Base-by-base conservation (phyloP, 2,329 filamentous ascomycete genomes). In the Achaetomium macrosporum region DNA sequence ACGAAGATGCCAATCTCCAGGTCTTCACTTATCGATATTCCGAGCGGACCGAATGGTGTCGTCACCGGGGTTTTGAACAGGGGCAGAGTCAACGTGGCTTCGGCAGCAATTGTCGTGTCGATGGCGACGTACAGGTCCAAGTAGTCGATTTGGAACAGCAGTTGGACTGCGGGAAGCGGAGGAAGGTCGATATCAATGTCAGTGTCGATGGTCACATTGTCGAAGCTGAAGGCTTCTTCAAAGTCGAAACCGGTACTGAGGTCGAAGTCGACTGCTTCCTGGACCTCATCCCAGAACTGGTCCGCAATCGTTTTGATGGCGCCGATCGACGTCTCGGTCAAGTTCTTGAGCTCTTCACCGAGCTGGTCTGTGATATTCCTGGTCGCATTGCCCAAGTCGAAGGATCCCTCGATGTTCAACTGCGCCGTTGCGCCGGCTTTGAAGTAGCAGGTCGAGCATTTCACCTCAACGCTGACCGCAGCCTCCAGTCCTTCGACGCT, bases 71-170 rank as follows among this genome's bases (percentile, higher is more conserved):
- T 77, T 0, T 69, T 69, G 59, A 69, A 82, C 0, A 82, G 55
- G 15, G 73, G 75, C 15, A 82, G 58, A 0, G 68, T 74, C 57
- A 81, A 79, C 0, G 71, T 73, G 0, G 71, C 64, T 0, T 69
- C 70, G 0, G 66, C 68, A 0, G 69, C 65, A 0, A 82, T 57
- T 0, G 66, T 65, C 0, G 73, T 74, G 46, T 76, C 69, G 5
- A 79, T 57, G 42, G 72, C 60, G 55, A 80, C 66, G 59, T 79
- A 82, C 1, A 82, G 55, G 58, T 82, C 79, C 31, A 80, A 45
- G 0, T 66, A 68, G 49, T 67, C 70, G 54, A 83, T 77, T 25
- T 71, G 64, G 42, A 82, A 73, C 5, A 64, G 60, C 1, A 82
- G 62, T 2, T 63, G 59, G 19, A 65, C 66, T 20, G 73, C 71